Conservation (phyloP, 176 grass and related monocot genomes). For the Triticum turgidum region DNA sequence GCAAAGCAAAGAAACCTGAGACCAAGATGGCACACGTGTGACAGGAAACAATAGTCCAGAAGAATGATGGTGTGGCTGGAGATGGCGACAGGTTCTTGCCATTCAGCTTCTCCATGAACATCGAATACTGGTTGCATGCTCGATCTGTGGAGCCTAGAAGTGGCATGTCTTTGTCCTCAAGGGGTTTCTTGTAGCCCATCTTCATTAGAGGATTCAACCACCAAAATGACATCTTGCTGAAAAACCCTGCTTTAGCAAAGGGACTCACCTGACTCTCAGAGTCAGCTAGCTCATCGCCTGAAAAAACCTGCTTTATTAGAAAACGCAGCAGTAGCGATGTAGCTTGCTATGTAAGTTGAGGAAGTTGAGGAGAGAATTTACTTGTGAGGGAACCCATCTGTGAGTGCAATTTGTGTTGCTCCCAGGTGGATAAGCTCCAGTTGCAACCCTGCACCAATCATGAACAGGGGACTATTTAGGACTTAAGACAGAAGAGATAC, state of each 20-base stretch:
- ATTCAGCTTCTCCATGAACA: slow-evolving; percentile 62
- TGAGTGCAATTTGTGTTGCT: background rate
- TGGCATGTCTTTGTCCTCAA: slow-evolving; percentile 88
- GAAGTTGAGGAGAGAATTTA: background rate
- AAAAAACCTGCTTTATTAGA: background rate
- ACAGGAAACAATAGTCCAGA: slow-evolving; percentile 71
- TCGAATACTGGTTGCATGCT: slow-evolving; percentile 44
- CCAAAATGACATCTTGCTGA: slow-evolving; percentile 77
- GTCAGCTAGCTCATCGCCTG: slow-evolving; percentile 6
- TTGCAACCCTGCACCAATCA: background rate
- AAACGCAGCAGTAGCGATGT: too few species aligned
- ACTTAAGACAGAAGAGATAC: background rate
- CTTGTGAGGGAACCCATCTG: background rate
- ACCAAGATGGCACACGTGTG: slow-evolving; percentile 52
- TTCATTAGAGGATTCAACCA: slow-evolving; percentile 89
- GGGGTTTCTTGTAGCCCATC: slow-evolving; percentile 68
- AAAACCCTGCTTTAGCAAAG: slow-evolving; percentile 58
- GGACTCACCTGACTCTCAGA: slow-evolving; percentile 31
- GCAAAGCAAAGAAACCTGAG: slow-evolving; percentile 70
- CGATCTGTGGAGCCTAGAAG: slow-evolving; percentile 50
- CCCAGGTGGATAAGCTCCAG: background rate
- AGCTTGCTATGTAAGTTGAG: slow-evolving; percentile 20
- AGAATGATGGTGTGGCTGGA: slow-evolving; percentile 40
- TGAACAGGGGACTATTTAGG: too few species aligned
- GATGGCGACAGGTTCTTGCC: slow-evolving; percentile 10